Conservation (phyloP, 371 early-diverging fungal species). For the Mortierella sp. region DNA sequence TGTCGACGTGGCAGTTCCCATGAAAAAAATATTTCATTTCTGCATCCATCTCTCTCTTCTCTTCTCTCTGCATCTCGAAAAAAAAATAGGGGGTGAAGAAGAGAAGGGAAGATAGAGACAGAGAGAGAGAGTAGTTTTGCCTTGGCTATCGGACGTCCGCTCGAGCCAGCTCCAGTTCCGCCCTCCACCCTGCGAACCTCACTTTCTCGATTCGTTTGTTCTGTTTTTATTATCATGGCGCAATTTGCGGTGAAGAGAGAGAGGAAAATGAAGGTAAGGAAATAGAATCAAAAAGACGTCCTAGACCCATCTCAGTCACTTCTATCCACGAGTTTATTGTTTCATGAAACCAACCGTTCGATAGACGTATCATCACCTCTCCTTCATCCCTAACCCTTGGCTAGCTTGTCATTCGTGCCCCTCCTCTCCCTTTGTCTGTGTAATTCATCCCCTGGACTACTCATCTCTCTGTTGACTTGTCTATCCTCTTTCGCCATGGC, state of each 20-base stretch:
- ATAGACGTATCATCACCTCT: not conserved
- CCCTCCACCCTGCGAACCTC: not conserved
- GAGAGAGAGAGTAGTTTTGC: not conserved
- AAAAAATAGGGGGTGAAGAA: slow-evolving; percentile 19
- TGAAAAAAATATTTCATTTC: slow-evolving; percentile 27
- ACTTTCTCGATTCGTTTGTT: not conserved
- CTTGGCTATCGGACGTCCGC: not conserved
- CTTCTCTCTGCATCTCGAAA: not conserved
- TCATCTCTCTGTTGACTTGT: not conserved
- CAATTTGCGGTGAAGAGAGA: not conserved
- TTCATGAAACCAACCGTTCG: slow-evolving; percentile 9
- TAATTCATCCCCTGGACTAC: not conserved
- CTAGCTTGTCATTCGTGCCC: not conserved
- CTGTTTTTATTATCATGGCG: not conserved
- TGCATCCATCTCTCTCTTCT: not conserved
- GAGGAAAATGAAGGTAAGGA: not conserved
- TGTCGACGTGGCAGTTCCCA: slow-evolving; percentile 23
- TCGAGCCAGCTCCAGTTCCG: not conserved
- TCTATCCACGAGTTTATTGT: too few species aligned
- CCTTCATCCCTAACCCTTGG: not conserved
- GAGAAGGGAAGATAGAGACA: not conserved
- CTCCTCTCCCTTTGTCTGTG: not conserved
- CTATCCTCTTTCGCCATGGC: not conserved
- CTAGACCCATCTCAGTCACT: not conserved
- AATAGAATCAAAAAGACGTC: not conserved